Base-by-base conservation (phyloP, 495 filamentous ascomycete genomes). In the Talaromyces wortmannii region DNA sequence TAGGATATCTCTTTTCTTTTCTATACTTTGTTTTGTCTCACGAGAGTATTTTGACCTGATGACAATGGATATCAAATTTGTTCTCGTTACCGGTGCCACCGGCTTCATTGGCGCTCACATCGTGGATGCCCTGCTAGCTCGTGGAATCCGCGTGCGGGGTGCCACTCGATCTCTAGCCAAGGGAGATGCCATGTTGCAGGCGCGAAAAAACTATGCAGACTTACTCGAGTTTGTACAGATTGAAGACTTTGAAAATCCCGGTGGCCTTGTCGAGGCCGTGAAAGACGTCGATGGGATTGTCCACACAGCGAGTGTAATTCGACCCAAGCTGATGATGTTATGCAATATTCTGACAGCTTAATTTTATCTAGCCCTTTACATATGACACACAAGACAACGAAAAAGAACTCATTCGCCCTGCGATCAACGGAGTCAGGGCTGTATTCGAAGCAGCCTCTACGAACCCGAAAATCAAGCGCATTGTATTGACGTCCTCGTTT, bases 31-130 rank as follows among this genome's bases (percentile, higher is more conserved):
- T 23, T 23, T 23, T 23, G 23, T 23, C 23, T 23, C 23, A 23
- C 23, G 23, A 23, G 1, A 23, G 2, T 23, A 1, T 23, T 4
- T 23, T 4, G 23, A 23, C 23, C 1, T 23, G n/a, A 23, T 23
- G 23, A 23, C 23, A 23, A 33, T 40, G 17, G 7, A 52, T 50
- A 44, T 18, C 33, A 31, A 48, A 6, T 32, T 44, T 15, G 57
- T 77, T 33, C 68, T 78, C 2, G 71, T 78, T 45, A 76, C 72
- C 6, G 70, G 72, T 15, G 65, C 66, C 17, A 68, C 70, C 4
- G 73, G 73, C 52, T 72, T 71, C 57, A 71, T 75, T 32, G 72
- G 69, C 42, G 67, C 68, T n/a, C 70, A 73, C 61, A 63, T 73
- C 11, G 64, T 74, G 43, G 66, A 72, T 45, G 62, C 61, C 13